Percentiles rank a stretch among this genome's conserved stretches.
phyloP scores from a whole-genome alignment of 2,329 filamentous ascomycete genomes.

The Penicillium psychrosexuale region DNA sequence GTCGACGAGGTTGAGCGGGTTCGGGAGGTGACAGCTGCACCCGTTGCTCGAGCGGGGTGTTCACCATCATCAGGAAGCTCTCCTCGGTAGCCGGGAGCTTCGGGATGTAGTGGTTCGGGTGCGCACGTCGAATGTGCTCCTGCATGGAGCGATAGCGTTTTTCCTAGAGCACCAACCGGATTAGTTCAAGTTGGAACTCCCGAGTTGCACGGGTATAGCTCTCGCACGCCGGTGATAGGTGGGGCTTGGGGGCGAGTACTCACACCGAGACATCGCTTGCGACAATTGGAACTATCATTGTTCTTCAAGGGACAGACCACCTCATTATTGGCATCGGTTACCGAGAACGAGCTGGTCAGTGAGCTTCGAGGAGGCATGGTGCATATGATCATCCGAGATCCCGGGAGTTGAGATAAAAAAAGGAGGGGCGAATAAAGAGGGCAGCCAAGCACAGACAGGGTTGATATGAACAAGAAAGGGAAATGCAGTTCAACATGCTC shows the following conservation, averaged over 20 bases:
- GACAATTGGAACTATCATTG: slow-evolving; percentile 93
- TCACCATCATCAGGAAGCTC: slow-evolving; percentile 96
- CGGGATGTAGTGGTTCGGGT: slow-evolving; percentile 94
- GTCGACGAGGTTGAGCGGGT: slow-evolving; percentile 34
- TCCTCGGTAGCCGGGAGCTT: slow-evolving; percentile 98
- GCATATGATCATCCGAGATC: slow-evolving; percentile 40
- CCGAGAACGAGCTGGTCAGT: slow-evolving; percentile 85
- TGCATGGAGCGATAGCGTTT: slow-evolving; percentile 98
- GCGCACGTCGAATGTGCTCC: slow-evolving; percentile 95
- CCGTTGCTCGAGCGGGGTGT: slow-evolving; percentile 74
- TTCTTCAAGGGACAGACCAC: slow-evolving; percentile 95
- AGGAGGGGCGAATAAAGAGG: slow-evolving; percentile 12
- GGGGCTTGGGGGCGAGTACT: slow-evolving; percentile 50
- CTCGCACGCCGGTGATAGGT: slow-evolving; percentile 8
- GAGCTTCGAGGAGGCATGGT: slow-evolving; percentile 86
- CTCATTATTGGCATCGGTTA: slow-evolving; percentile 89
- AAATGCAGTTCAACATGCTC: slow-evolving; percentile 10
- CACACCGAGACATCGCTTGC: slow-evolving; percentile 96
- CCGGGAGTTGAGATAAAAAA: slow-evolving; percentile 5
- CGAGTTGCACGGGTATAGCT: slow-evolving; percentile 6
- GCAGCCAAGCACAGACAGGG: slow-evolving; percentile 9
- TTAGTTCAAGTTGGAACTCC: slow-evolving; percentile 12
- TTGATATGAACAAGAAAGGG: slow-evolving; percentile 9
- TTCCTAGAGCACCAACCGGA: slow-evolving; percentile 57
- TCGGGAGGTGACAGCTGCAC: slow-evolving; percentile 52